Evolutionary conservation across 2,329 filamentous ascomycete genomes (phyloP).

Genomic region (Penicillium janthinellum): DNA sequence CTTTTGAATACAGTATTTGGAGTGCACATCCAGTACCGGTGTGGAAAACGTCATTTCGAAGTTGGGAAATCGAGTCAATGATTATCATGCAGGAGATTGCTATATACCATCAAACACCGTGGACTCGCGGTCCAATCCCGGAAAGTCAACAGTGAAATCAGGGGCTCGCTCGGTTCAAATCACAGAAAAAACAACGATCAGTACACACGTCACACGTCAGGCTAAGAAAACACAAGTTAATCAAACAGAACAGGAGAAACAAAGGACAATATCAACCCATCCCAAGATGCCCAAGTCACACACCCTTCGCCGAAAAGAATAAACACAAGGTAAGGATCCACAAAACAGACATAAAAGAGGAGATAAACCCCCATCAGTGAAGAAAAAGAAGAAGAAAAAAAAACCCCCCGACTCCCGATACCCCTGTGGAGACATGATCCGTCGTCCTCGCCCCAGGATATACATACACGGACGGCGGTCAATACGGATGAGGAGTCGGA

Average conservation of each 20-base stretch:
- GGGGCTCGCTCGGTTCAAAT: slow-evolving; percentile 25
- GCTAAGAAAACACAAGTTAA: slow-evolving; percentile 21
- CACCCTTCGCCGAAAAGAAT: slow-evolving; percentile 15
- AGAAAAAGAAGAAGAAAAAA: background rate
- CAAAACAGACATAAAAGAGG: background rate
- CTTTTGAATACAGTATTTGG: no score
- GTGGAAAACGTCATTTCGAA: no score
- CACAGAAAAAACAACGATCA: slow-evolving; percentile 19
- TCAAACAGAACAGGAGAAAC: slow-evolving; percentile 5
- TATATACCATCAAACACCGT: slow-evolving; percentile 27
- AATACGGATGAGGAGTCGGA: slow-evolving; percentile 4
- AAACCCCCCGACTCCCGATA: slow-evolving; percentile 18
- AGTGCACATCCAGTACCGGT: no score
- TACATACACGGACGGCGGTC: slow-evolving; percentile 14
- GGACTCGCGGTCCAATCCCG: slow-evolving; percentile 17
- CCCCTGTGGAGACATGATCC: slow-evolving; percentile 19
- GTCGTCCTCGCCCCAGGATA: slow-evolving; percentile 7
- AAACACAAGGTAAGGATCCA: slow-evolving; percentile 1
- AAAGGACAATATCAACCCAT: slow-evolving; percentile 13
- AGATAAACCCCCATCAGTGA: background rate
- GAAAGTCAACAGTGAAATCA: slow-evolving; percentile 18
- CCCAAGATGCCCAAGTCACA: slow-evolving; percentile 17
- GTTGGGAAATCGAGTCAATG: background rate
- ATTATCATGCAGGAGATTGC: slow-evolving; percentile 17
- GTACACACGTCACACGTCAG: slow-evolving; percentile 31